Base-by-base conservation (phyloP, 2,329 filamentous ascomycete genomes). In the Helotiales sp. region DNA sequence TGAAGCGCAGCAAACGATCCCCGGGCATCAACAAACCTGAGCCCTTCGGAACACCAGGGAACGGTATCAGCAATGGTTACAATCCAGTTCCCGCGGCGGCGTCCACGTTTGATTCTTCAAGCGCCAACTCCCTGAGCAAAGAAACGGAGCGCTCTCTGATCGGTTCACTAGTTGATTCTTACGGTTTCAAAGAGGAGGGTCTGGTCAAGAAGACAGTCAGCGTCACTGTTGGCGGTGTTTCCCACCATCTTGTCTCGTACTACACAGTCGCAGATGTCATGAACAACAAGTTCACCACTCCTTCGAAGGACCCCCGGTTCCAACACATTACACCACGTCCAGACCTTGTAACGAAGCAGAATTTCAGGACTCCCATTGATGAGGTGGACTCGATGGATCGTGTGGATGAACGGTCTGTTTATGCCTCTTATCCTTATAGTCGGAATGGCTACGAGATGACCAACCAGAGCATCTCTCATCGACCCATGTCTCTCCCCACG, bases 141-240 rank as follows among this genome's bases (percentile, higher is more conserved):
- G 69, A 71, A 33, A 68, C 65, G 5, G 67, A 70, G 56, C 63
- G 69, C 12, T 66, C 66, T 9, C 56, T 93, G 53, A 86, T 95
- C 44, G 93, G 92, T 5, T 96, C 91, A 0, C 79, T 96, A 12
- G 84, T 93, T n/a, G 92, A 96, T 73, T 92, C 89, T 0, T 96
- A 96, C 67, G 85, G 86, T 30, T 96, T 96, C 80, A 95, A 95
- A 69, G 79, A 85, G 13, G 83, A 85, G 1, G 92, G 93, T 0
- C 75, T 97, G 38, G 84, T 96, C 62, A 97, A 97, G 80, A 96
- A 96, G 78, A 96, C 92, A 0, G 92, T 96, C 73, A 93, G 88
- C 66, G 84, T 96, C 36, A 85, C 82, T 2, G 85, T 88, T 51
- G 81, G 87, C 25, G 88, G 88, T 2, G 82, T 92, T 2, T 86